phyloP scores from a whole-genome alignment of 768 basidiomycete genomes.

The Chalciporus piperatus region DNA sequence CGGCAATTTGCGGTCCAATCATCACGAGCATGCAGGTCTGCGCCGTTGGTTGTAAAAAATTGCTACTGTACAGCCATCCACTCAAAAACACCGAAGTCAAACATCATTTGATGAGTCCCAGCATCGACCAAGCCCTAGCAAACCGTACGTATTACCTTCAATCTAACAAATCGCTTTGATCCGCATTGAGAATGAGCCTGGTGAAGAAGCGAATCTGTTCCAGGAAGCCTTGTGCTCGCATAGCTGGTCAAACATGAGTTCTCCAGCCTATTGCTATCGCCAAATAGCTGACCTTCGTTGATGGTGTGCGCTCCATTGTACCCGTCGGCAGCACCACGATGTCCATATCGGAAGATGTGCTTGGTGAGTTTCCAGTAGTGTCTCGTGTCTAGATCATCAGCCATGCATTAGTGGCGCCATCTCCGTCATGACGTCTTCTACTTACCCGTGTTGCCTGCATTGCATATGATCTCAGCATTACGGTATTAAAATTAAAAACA shows the following conservation, averaged over 20 bases:
- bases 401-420: constrained; percentile 18
- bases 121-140: too few relatives aligned
- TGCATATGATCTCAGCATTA: constrained; percentile 3
- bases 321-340: constrained; percentile 25
- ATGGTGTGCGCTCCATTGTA: constrained; percentile 36
- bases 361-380: constrained; percentile 45
- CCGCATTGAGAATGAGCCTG: constrained; percentile 32
- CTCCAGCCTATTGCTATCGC: neutral
- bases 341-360: constrained; percentile 48
- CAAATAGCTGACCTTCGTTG: constrained; percentile 23
- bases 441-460: constrained; percentile 24
- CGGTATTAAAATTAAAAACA: neutral
- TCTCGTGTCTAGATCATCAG: constrained; percentile 36
- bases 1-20: constrained; percentile 15
- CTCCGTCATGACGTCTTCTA: constrained; percentile 14
- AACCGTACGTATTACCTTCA: constrained; percentile 1
- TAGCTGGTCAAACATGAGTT: constrained; percentile 18
- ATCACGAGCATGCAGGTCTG: neutral
- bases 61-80: neutral
- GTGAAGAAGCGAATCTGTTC: constrained; percentile 33
- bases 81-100: neutral
- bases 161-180: constrained; percentile 23
- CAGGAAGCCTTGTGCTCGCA: constrained; percentile 30
- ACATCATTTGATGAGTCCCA: neutral
- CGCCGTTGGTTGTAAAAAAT: neutral